A percentile compares a stretch with the other conserved stretches of the same genome.
These are phyloP conservation scores for Agaricus subrufescens DNA, from an alignment of 768 basidiomycete species.

Conservation along the genomic window DNA sequence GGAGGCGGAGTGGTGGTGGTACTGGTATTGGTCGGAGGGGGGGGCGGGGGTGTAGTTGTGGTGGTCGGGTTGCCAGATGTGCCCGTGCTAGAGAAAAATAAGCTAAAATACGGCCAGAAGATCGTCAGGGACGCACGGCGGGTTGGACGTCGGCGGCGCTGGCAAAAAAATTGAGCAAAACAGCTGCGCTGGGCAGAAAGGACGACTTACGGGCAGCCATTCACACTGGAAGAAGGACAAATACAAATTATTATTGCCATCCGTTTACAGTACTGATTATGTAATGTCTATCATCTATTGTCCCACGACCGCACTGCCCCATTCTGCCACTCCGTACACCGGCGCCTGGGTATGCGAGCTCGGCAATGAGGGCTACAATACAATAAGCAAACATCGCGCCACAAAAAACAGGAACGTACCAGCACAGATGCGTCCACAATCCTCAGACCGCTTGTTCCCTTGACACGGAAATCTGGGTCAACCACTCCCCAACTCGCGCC, in stretches of 20 bases:
- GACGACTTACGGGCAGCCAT: background rate
- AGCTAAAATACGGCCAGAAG: too few species aligned
- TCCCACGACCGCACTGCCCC: background rate
- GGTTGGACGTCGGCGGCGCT: too few species aligned
- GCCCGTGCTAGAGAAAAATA: too few species aligned
- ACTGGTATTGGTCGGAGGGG: background rate
- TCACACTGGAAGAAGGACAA: background rate
- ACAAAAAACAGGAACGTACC: conserved; percentile 15
- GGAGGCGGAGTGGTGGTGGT: background rate
- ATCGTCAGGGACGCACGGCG: too few species aligned
- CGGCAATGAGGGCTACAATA: conserved; percentile 1
- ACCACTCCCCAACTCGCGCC: conserved; percentile 27
- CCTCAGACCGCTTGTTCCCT: conserved; percentile 27
- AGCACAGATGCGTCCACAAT: conserved; percentile 33
- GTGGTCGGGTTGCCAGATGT: too few species aligned
- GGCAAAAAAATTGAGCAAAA: too few species aligned
- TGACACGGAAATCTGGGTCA: conserved; percentile 31
- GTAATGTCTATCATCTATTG: background rate
- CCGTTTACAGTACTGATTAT: background rate
- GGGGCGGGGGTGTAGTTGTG: background rate
- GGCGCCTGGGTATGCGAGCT: conserved; percentile 8
- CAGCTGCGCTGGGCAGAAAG: background rate
- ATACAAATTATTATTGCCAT: background rate
- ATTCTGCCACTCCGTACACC: conserved; percentile 8
- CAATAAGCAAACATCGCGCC: background rate